phyloP scores from a whole-genome alignment of 2,329 filamentous ascomycete species.

The Talaromyces sp. region DNA sequence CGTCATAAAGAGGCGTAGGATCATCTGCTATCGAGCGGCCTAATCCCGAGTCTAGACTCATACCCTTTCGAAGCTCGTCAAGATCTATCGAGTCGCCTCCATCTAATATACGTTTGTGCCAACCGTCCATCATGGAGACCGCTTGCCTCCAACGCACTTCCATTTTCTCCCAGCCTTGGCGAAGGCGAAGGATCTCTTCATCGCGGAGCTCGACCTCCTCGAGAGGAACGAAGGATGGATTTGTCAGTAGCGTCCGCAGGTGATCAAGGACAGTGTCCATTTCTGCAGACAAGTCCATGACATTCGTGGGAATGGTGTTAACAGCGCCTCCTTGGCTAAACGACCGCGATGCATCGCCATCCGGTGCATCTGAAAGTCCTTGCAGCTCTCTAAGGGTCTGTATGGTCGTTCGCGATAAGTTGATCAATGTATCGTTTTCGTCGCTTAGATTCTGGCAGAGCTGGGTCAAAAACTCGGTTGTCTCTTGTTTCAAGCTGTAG shows the following conservation, averaged over 20 bases:
- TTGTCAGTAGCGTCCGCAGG: constrained; percentile 79
- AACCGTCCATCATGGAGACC: constrained; percentile 84
- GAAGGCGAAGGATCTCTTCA: constrained; percentile 78
- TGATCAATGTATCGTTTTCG: constrained; percentile 81
- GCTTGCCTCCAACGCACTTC: constrained; percentile 87
- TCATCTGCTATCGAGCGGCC: constrained; percentile 25
- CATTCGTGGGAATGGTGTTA: constrained; percentile 54
- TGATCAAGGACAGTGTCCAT: constrained; percentile 76
- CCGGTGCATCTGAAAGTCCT: constrained; percentile 40
- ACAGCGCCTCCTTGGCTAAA: constrained; percentile 26
- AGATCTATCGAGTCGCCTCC: constrained; percentile 41
- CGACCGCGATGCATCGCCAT: constrained; percentile 26
- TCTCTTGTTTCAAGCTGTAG: constrained; percentile 77
- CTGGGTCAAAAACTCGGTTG: constrained; percentile 84
- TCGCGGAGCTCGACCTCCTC: constrained; percentile 93
- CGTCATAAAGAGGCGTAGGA: constrained; percentile 33
- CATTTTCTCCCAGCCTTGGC: constrained; percentile 90
- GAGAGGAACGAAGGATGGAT: constrained; percentile 91
- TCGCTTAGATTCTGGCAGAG: constrained; percentile 79
- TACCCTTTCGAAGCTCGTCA: constrained; percentile 42
- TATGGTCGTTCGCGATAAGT: constrained; percentile 68
- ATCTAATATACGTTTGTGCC: constrained; percentile 71
- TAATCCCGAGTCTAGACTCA: constrained; percentile 41
- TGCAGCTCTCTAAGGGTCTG: constrained; percentile 62
- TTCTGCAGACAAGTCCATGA: constrained; percentile 67